phyloP scores from a whole-genome alignment of 768 basidiomycete genomes.

The Ramaria sp. region DNA sequence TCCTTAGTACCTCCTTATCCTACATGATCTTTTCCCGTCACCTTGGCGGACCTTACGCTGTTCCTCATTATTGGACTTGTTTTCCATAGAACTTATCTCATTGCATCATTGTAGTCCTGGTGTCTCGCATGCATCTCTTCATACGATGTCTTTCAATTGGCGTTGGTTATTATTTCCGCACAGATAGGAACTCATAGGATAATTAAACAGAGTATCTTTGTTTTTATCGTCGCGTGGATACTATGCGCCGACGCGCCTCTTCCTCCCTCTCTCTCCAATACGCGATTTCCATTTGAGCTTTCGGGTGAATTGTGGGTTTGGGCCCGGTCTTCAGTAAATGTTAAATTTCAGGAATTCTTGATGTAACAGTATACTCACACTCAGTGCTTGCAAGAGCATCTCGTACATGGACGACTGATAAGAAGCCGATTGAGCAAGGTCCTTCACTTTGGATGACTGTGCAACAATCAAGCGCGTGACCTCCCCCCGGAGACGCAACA shows the following conservation, averaged over 20 bases:
- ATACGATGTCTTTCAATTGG: background rate
- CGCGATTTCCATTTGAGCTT: conserved; percentile 74
- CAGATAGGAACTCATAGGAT: background rate
- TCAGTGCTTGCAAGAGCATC: conserved; percentile 60
- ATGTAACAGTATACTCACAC: conserved; percentile 35
- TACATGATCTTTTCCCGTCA: conserved; percentile 77
- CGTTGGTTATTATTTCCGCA: background rate
- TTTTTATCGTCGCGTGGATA: conserved; percentile 8
- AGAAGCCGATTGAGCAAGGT: conserved; percentile 49
- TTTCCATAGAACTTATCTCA: conserved; percentile 44
- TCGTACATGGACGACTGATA: conserved; percentile 70
- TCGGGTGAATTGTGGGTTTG: conserved; percentile 66
- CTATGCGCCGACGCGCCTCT: conserved; percentile 41
- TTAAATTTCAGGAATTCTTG: background rate
- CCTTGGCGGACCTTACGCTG: background rate
- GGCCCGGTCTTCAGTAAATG: conserved; percentile 41
- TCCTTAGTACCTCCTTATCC: conserved; percentile 73
- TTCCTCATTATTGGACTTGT: conserved; percentile 23
- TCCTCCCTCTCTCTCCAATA: conserved; percentile 86
- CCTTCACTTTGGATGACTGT: conserved; percentile 60
- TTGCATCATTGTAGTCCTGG: background rate
- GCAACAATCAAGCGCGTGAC: conserved; percentile 61
- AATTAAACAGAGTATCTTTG: background rate
- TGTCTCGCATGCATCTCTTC: background rate
- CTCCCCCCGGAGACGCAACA: conserved; percentile 78